A percentile compares a stretch with the other conserved stretches of the same genome.
phyloP scores from a whole-genome alignment of 2,329 filamentous ascomycete genomes.

The Exutisphaerella laricina region DNA sequence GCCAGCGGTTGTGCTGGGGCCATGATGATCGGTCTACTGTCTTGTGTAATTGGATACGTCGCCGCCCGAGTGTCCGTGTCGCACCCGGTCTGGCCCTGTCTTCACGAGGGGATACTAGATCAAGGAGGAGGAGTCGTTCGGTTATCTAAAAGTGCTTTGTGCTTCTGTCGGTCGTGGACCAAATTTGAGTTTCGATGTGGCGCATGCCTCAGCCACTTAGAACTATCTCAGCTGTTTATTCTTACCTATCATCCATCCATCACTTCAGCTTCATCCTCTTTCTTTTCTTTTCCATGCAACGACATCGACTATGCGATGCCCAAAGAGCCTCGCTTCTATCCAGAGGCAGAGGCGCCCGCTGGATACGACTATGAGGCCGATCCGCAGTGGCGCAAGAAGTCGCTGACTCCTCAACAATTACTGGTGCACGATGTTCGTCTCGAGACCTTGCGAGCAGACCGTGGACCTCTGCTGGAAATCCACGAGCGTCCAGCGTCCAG shows the following conservation, averaged over 20 bases:
- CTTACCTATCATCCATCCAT: neutral
- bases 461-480: constrained; percentile 37
- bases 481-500: constrained; percentile 33
- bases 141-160: neutral
- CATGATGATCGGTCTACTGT: neutral
- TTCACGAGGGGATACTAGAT: neutral
- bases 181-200: neutral
- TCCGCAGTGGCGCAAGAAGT: constrained; percentile 36
- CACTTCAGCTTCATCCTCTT: neutral
- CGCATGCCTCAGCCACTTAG: neutral
- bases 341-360: constrained; percentile 8
- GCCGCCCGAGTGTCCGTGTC: neutral
- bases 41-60: neutral
- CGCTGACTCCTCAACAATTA: constrained; percentile 37
- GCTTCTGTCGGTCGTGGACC: neutral
- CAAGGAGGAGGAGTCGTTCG: neutral
- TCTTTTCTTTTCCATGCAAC: neutral
- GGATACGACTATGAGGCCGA: constrained; percentile 33
- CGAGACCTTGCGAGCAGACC: constrained; percentile 30
- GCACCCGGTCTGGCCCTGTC: neutral
- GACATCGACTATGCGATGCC: constrained; percentile 15
- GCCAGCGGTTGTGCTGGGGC: constrained; percentile 26
- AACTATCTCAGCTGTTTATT: neutral
- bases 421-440: constrained; percentile 38
- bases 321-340: constrained; percentile 6